Conservation (phyloP, 2,329 filamentous ascomycete genomes). For the Penicillium janthinellum region DNA sequence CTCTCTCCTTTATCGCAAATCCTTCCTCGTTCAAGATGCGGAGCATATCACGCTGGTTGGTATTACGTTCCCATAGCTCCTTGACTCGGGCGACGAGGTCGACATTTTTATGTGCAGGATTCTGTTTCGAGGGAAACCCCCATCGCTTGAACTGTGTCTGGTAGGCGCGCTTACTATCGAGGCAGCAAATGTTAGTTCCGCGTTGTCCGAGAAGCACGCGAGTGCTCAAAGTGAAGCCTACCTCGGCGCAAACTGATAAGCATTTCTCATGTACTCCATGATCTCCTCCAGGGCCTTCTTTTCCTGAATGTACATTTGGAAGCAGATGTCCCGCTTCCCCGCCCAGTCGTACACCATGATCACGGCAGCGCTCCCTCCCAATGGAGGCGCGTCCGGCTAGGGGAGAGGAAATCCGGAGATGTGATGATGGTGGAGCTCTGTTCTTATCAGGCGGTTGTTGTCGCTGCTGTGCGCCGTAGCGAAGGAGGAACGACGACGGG, state of each 20-base stretch:
- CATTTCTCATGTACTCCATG: constrained; percentile 67
- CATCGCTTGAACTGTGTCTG: constrained; percentile 76
- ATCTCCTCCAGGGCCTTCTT: constrained; percentile 73
- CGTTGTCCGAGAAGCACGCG: not conserved
- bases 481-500: constrained; percentile 11
- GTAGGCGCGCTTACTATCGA: constrained; percentile 67
- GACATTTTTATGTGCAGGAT: constrained; percentile 69
- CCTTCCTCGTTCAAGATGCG: constrained; percentile 70
- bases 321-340: constrained; percentile 66
- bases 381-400: constrained; percentile 30
- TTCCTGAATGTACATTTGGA: constrained; percentile 75
- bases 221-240: constrained; percentile 42
- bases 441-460: constrained; percentile 35
- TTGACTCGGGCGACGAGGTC: constrained; percentile 68
- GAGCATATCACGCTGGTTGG: constrained; percentile 73
- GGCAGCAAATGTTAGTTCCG: not conserved
- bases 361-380: constrained; percentile 27
- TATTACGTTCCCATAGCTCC: constrained; percentile 77
- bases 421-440: constrained; percentile 14
- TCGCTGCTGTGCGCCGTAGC: constrained; percentile 42
- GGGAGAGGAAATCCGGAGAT: constrained; percentile 12
- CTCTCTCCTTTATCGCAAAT: constrained; percentile 70
- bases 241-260: constrained; percentile 71
- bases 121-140: constrained; percentile 76
- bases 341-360: constrained; percentile 65